Evolutionary conservation across 352 stramenopile species (phyloP).

Genomic region (Blastocystis sp.): DNA sequence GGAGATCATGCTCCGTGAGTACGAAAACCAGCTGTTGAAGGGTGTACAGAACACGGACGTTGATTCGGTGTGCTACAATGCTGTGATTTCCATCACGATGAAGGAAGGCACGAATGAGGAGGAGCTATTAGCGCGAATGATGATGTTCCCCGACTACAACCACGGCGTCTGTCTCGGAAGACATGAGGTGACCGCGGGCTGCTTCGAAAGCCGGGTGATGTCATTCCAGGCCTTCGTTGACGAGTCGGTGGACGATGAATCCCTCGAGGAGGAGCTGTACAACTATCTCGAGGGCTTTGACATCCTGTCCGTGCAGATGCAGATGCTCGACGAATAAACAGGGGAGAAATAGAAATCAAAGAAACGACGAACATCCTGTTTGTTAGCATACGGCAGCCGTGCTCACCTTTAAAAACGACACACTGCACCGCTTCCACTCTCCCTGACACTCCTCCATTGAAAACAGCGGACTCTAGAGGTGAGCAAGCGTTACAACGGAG

Average conservation of each 20-base stretch:
- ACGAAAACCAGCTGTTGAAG: background rate
- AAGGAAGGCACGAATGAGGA: background rate
- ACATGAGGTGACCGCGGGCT: background rate
- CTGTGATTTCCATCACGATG: background rate
- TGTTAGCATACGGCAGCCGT: background rate
- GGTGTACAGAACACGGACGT: background rate
- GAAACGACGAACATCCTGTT: constrained; percentile 36
- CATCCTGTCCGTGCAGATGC: background rate
- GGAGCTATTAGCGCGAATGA: background rate
- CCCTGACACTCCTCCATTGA: constrained; percentile 27
- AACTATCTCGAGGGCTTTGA: background rate
- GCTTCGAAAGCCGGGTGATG: background rate
- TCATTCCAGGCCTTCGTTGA: background rate
- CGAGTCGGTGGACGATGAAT: background rate
- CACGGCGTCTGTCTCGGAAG: background rate
- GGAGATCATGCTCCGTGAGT: constrained; percentile 45
- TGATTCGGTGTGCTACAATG: background rate
- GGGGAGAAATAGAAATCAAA: constrained; percentile 61
- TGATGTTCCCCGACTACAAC: background rate
- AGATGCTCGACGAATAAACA: background rate
- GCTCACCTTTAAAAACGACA: background rate
- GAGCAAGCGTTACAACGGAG: background rate
- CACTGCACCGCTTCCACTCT: constrained; percentile 13
- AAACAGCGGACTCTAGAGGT: constrained; percentile 43
- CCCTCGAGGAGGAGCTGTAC: background rate